phyloP scores from a whole-genome alignment of 225 moss, liverwort and hornwort species.

The Polytrichum commune region DNA sequence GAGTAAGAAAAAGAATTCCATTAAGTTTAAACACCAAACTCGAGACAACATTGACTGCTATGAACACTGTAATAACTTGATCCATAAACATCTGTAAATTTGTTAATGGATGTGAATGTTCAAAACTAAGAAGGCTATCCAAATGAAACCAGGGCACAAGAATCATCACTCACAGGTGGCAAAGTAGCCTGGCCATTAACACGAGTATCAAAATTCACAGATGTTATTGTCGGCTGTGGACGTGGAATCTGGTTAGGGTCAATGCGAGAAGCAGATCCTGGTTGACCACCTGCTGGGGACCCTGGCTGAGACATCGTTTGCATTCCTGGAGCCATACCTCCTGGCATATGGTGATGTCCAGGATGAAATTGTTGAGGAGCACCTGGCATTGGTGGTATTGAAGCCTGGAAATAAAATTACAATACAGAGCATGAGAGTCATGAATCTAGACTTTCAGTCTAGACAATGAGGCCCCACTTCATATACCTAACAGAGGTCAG shows the following conservation, averaged over 20 bases:
- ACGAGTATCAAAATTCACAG: constrained; percentile 79
- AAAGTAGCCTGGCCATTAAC: constrained; percentile 81
- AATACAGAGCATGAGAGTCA: background rate
- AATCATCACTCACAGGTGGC: constrained; percentile 61
- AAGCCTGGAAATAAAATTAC: constrained; percentile 24
- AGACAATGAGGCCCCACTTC: too few species aligned
- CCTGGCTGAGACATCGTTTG: constrained; percentile 84
- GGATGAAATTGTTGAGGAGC: constrained; percentile 54
- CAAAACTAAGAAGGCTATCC: background rate
- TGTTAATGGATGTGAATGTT: too few species aligned
- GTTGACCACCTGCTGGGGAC: constrained; percentile 75
- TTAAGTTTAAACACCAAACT: too few species aligned
- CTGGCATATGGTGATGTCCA: constrained; percentile 61
- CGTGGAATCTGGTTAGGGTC: constrained; percentile 99
- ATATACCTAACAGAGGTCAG: too few species aligned
- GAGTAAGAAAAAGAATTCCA: too few species aligned
- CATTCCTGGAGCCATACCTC: constrained; percentile 52
- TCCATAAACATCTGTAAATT: too few species aligned
- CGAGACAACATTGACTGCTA: too few species aligned
- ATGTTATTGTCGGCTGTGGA: constrained; percentile 69
- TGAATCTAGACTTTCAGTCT: too few species aligned
- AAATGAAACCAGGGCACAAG: background rate
- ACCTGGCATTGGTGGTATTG: constrained; percentile 52
- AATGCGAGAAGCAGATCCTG: constrained; percentile 84
- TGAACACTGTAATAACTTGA: too few species aligned